phyloP scores from a whole-genome alignment of 2,329 filamentous ascomycete genomes.

The Macrophomina pseudophaseolina region DNA sequence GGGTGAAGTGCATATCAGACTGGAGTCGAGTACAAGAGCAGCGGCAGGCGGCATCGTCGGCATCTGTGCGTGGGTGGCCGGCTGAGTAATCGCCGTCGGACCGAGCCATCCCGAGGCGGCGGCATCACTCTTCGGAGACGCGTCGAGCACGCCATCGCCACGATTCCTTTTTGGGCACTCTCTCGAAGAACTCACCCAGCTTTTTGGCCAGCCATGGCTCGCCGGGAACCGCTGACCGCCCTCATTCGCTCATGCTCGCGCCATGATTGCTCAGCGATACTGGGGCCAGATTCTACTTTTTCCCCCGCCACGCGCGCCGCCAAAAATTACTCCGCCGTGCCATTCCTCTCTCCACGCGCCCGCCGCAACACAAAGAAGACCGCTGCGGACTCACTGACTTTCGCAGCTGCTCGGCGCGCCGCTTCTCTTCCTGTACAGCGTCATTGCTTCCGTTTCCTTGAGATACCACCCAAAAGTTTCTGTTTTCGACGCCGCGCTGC shows the following conservation, averaged over 20 bases:
- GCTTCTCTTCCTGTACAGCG: slow-evolving; percentile 4
- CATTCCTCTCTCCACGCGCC: slow-evolving; percentile 6
- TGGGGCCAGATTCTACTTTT: slow-evolving; percentile 21
- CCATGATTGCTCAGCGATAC: slow-evolving; percentile 26
- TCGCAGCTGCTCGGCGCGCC: background rate
- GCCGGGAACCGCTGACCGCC: background rate
- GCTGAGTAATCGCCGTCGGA: slow-evolving; percentile 17
- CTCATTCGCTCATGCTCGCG: background rate
- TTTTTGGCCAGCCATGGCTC: slow-evolving; percentile 23
- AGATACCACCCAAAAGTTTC: slow-evolving; percentile 17
- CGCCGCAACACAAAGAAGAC: background rate
- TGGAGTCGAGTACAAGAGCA: background rate
- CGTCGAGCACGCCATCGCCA: slow-evolving; percentile 25
- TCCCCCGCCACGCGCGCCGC: slow-evolving; percentile 16
- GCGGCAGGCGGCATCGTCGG: slow-evolving; percentile 1
- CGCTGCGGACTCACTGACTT: background rate
- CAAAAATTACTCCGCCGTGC: background rate
- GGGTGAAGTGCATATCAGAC: background rate
- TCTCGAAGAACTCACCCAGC: background rate
- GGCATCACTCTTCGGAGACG: slow-evolving; percentile 2
- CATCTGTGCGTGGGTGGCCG: background rate
- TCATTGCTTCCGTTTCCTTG: background rate
- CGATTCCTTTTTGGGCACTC: slow-evolving; percentile 1
- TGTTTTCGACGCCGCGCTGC: slow-evolving; percentile 14
- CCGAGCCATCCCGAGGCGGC: slow-evolving; percentile 9